phyloP scores from a whole-genome alignment of 257 asterid genomes.

The Lycium barbarum region DNA sequence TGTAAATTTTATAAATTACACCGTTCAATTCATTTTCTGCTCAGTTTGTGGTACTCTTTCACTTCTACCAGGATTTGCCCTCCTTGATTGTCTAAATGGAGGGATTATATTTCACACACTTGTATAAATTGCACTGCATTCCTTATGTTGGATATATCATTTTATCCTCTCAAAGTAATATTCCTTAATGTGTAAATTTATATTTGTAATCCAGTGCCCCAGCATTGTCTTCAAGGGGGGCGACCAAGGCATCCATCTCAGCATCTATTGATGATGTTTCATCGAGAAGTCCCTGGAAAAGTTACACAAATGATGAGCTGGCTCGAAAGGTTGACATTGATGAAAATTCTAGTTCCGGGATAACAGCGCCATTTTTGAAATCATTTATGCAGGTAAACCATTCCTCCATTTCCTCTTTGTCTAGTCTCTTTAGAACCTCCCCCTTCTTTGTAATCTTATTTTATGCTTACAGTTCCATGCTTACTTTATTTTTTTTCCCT shows the following conservation, averaged over 20 bases:
- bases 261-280: slow-evolving; percentile 78
- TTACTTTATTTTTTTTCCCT: background rate
- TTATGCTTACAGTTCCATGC: background rate
- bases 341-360: slow-evolving; percentile 81
- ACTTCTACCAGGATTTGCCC: background rate
- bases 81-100: slow-evolving; percentile 4
- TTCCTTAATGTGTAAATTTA: slow-evolving; percentile 20
- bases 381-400: slow-evolving; percentile 92
- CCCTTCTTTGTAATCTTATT: slow-evolving; percentile 12
- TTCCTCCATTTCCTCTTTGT: background rate
- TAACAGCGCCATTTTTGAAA: slow-evolving; percentile 92
- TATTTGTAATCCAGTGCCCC: slow-evolving; percentile 76
- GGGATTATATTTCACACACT: background rate
- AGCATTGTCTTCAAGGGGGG: slow-evolving; percentile 76
- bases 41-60: background rate
- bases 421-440: background rate
- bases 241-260: slow-evolving; percentile 63
- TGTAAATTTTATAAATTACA: slow-evolving; percentile 29
- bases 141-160: background rate
- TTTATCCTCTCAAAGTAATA: background rate
- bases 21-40: slow-evolving; percentile 18
- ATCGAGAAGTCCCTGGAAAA: slow-evolving; percentile 84
- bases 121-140: background rate
- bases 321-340: slow-evolving; percentile 66
- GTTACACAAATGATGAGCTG: slow-evolving; percentile 67